Evolutionary conservation across 345 rosid species (phyloP).

Genomic region (Camelina hispida): DNA sequence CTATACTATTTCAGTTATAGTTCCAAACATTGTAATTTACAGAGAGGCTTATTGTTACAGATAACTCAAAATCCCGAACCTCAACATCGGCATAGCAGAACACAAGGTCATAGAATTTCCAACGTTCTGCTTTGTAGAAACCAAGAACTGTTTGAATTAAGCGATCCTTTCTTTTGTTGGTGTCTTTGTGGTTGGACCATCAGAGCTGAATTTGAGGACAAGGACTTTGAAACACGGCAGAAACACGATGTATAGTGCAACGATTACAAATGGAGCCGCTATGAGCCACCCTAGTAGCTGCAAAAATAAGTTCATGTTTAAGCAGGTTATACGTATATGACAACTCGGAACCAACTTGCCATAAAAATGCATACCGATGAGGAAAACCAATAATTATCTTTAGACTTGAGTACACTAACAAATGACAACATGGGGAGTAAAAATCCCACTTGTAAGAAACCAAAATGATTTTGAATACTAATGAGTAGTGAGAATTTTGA

Average conservation of each 20-base stretch:
- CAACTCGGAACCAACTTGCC: not conserved
- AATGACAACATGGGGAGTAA: not conserved
- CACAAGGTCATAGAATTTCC: slow-evolving; percentile 11
- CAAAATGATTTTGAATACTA: too few relatives aligned
- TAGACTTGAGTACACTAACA: not conserved
- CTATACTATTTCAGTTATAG: slow-evolving; percentile 10
- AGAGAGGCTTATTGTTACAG: not conserved
- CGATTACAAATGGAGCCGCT: slow-evolving; percentile 41
- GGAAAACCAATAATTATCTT: not conserved
- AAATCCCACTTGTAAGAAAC: not conserved
- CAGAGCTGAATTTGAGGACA: slow-evolving; percentile 39
- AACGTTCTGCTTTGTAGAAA: slow-evolving; percentile 3
- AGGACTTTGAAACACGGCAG: slow-evolving; percentile 44
- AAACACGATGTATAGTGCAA: slow-evolving; percentile 39
- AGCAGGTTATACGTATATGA: not conserved
- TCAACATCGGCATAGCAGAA: slow-evolving; percentile 7
- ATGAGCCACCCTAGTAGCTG: slow-evolving; percentile 46
- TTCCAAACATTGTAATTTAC: slow-evolving; percentile 4
- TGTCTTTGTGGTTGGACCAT: slow-evolving; percentile 7
- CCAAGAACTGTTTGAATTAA: not conserved
- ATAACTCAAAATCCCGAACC: not conserved
- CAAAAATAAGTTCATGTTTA: slow-evolving; percentile 10
- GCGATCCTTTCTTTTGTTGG: slow-evolving; percentile 34
- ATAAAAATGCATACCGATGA: not conserved
- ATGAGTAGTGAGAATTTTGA: too few relatives aligned